Evolutionary conservation across 2,329 filamentous ascomycete genomes (phyloP), one percentile per base, ranked within the genome.

Genomic region (Fulvia fulva): DNA sequence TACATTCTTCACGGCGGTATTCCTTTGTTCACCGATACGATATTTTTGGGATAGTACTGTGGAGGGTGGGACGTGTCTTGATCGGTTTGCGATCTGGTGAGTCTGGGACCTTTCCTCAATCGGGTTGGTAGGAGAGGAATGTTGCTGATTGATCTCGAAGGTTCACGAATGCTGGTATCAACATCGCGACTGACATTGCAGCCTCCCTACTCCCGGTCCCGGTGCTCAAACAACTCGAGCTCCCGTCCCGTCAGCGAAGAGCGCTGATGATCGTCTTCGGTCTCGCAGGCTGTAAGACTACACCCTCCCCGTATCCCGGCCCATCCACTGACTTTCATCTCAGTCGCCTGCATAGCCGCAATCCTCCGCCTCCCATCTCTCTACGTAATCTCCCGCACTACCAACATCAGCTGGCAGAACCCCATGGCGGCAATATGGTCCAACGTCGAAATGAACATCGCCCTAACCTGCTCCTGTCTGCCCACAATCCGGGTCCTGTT

Each of bases 1-100:
- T 49, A 65, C 65, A 32, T 72, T 60, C 57, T 74, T 75, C 47
- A 74, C 69, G 26, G 72, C 71, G 7, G 71, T 74, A 34, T 71
- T 79, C 58, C 73, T 75, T 32, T 79, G 77, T 61, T 68, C 68
- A 1, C 77, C 77, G 0, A 68, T 78, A 9, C 62, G 70, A 9
- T 74, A 68, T 51, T 79, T 77, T 65, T 80, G 77, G 77, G 64
- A 75, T 43, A 63, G 65, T 7, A 57, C 49, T 16, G 61, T 69
- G 7, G 53, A 53, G 19, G 65, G 73, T 28, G 56, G 65, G 63
- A 67, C 64, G 52, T 81, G 79, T 61, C 50, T 80, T 45, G 69
- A 68, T 44, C 70, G 72, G 28, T 70, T 74, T 23, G 70, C 70
- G 0, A 65, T 79, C 8, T 79, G 77, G 77, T 78, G 58, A 46